Percentiles rank a stretch among this genome's conserved stretches.
Evolutionary conservation across 345 rosid genomes (phyloP).

Genomic region (Gossypium anomalum): DNA sequence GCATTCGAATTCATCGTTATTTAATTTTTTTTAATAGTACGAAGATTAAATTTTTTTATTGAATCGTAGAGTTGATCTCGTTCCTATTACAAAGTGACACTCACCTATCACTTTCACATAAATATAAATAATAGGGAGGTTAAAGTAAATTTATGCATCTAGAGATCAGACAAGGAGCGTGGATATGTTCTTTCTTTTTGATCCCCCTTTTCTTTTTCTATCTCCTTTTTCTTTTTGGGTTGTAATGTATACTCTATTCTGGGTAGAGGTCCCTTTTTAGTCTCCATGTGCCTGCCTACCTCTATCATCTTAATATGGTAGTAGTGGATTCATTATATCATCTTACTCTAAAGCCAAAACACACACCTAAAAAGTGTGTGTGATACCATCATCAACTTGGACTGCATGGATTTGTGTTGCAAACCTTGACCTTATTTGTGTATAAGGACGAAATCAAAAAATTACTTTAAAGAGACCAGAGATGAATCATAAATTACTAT

Average conservation of each 20-base stretch:
- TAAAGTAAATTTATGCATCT: neutral
- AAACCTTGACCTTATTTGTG: neutral
- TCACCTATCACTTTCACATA: no score
- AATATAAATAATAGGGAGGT: neutral
- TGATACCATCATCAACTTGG: neutral
- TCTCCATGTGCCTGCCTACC: conserved; percentile 44
- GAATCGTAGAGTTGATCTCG: no score
- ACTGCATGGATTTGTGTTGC: conserved; percentile 7
- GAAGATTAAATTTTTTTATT: no score
- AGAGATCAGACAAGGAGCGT: conserved; percentile 42
- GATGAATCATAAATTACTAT: no score
- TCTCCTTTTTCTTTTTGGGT: conserved; percentile 34
- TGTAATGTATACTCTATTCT: conserved; percentile 27
- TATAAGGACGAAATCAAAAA: no score
- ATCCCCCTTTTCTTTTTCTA: conserved; percentile 9
- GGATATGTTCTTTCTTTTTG: conserved; percentile 31
- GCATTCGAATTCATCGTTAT: no score
- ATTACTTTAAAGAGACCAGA: rapidly evolving
- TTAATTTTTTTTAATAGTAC: no score
- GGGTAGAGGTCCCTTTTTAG: conserved; percentile 38
- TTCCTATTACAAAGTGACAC: no score
- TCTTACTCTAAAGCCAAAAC: conserved; percentile 35
- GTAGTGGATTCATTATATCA: conserved; percentile 24
- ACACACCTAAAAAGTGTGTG: conserved; percentile 16
- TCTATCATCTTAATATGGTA: conserved; percentile 25